Evolutionary conservation across 73 alveolate genomes (phyloP).

Genomic region (Tetrahymena malaccensis): DNA sequence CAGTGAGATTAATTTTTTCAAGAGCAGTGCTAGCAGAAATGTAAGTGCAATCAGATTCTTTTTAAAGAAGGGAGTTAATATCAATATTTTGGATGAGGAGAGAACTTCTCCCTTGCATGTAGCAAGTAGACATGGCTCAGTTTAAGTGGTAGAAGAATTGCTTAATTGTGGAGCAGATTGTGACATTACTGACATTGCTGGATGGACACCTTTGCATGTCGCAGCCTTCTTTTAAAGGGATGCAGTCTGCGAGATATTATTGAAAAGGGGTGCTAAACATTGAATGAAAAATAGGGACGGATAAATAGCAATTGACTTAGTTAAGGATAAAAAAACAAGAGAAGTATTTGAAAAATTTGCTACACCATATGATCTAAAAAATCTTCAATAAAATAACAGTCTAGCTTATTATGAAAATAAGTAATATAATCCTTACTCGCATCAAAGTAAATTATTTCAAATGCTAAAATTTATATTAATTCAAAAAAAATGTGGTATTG

Average conservation of each 20-base stretch:
- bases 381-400: background rate
- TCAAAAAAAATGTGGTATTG: no score
- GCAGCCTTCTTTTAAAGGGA: constrained; percentile 37
- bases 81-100: constrained; percentile 71
- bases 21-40: constrained; percentile 55
- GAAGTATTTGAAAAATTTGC: constrained; percentile 29
- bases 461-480: background rate
- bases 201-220: constrained; percentile 66
- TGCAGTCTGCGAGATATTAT: constrained; percentile 10
- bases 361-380: background rate
- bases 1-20: constrained; percentile 59
- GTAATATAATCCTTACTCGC: background rate
- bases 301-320: constrained; percentile 30
- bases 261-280: constrained; percentile 22
- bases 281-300: constrained; percentile 40
- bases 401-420: background rate
- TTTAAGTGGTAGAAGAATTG: constrained; percentile 66
- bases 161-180: constrained; percentile 62
- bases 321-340: constrained; percentile 33
- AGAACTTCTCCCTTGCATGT: constrained; percentile 75
- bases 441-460: background rate
- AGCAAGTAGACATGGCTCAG: constrained; percentile 60
- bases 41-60: constrained; percentile 59
- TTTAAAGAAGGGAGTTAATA: constrained; percentile 61
- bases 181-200: constrained; percentile 70